A percentile compares a stretch with the other conserved stretches of the same genome.
These are phyloP conservation scores for Neurospora tetrasperma DNA, from an alignment of 495 filamentous ascomycete genomes.

Conservation along the genomic window DNA sequence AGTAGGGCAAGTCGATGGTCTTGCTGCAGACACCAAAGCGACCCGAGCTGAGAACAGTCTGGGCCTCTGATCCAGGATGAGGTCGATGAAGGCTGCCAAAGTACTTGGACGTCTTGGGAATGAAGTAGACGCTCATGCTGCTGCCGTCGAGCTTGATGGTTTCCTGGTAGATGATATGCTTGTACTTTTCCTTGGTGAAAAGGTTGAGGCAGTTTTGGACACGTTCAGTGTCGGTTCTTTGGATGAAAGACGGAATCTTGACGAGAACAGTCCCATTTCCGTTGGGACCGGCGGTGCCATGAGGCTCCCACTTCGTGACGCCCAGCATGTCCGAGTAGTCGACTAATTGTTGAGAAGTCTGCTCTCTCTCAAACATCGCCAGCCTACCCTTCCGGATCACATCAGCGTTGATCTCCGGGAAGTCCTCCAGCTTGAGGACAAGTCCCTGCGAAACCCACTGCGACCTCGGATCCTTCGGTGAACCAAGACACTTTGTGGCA, in stretches of 20 bases:
- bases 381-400: too few species aligned
- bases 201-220: conserved; percentile 22
- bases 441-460: too few species aligned
- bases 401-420: too few species aligned
- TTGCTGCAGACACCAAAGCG: conserved; percentile 21
- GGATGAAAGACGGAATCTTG: conserved; percentile 11
- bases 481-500: too few species aligned
- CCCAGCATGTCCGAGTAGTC: too few species aligned
- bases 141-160: conserved; percentile 19
- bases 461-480: too few species aligned
- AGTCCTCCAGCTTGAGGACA: too few species aligned
- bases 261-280: too few species aligned
- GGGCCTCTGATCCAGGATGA: not conserved
- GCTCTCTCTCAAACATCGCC: too few species aligned
- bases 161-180: conserved; percentile 11
- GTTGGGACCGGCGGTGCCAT: too few species aligned
- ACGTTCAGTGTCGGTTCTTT: conserved; percentile 14
- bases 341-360: too few species aligned
- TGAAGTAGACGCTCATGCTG: conserved; percentile 17
- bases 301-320: too few species aligned
- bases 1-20: conserved; percentile 6
- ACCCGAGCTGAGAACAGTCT: conserved; percentile 5
- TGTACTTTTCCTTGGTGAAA: conserved; percentile 18
- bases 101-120: conserved; percentile 1
- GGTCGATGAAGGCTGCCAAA: conserved; percentile 2